These are phyloP conservation scores for Pseudohalonectria lignicola DNA, from an alignment of 2,329 filamentous ascomycete species.

Conservation along the genomic window DNA sequence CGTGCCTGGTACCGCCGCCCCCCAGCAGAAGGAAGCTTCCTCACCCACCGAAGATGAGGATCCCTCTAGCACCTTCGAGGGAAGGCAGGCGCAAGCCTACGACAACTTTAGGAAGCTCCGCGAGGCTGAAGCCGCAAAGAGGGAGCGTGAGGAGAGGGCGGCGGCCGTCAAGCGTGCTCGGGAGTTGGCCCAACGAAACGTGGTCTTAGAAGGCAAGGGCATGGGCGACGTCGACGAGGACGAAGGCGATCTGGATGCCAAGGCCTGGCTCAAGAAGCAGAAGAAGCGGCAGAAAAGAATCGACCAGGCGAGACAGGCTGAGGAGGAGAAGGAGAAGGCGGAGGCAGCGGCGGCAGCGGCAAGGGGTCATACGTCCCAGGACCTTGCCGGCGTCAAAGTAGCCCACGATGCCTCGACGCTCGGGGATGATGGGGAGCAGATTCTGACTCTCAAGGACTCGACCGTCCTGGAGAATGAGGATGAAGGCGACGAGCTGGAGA, in stretches of 20 bases:
- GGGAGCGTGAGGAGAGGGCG: conserved; percentile 67
- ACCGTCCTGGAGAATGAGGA: conserved; percentile 77
- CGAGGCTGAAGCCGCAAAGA: conserved; percentile 67
- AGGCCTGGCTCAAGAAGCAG: conserved; percentile 75
- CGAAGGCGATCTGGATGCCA: conserved; percentile 62
- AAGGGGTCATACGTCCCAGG: conserved; percentile 67
- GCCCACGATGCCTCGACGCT: conserved; percentile 78
- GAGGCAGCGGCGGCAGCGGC: conserved; percentile 55
- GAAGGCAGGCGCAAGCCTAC: conserved; percentile 59
- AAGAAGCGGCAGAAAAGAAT: conserved; percentile 95
- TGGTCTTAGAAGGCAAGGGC: conserved; percentile 70
- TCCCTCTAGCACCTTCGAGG: conserved; percentile 72
- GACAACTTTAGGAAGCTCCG: conserved; percentile 58
- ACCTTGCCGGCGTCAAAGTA: conserved; percentile 84
- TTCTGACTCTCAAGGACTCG: conserved; percentile 89
- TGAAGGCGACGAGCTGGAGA: conserved; percentile 83
- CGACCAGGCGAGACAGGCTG: conserved; percentile 58
- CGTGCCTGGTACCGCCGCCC: conserved; percentile 54
- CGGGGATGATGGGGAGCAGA: conserved; percentile 72
- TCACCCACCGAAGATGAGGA: conserved; percentile 56
- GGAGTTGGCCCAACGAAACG: conserved; percentile 67
- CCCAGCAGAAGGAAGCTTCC: conserved; percentile 23
- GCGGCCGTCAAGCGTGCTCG: conserved; percentile 78
- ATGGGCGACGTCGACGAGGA: conserved; percentile 65
- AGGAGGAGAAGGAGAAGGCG: conserved; percentile 69